Percentiles rank a stretch among this genome's conserved stretches.
Evolutionary conservation across 2,329 filamentous ascomycete species (phyloP).

Genomic region (Colletotrichum limetticola): DNA sequence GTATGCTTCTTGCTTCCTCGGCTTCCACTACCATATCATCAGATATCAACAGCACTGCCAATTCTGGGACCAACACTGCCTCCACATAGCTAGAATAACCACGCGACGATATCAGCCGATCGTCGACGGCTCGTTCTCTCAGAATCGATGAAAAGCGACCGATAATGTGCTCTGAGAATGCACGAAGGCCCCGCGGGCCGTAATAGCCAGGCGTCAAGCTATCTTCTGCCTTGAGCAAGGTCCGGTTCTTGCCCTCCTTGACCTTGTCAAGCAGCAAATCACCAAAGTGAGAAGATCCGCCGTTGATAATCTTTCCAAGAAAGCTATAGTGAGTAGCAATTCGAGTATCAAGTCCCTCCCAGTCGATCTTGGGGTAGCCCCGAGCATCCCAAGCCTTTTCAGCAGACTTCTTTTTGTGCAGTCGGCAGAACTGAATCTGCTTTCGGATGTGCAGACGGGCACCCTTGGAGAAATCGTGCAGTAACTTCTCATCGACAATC

Average conservation of each 20-base stretch:
- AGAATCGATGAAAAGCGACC: slow-evolving; percentile 67
- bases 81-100: slow-evolving; percentile 78
- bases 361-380: slow-evolving; percentile 78
- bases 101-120: slow-evolving; percentile 73
- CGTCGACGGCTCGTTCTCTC: slow-evolving; percentile 70
- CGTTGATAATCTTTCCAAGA: slow-evolving; percentile 70
- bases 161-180: slow-evolving; percentile 78
- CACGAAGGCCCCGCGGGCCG: slow-evolving; percentile 76
- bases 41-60: slow-evolving; percentile 64
- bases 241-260: slow-evolving; percentile 67
- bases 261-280: slow-evolving; percentile 65
- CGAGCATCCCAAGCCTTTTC: slow-evolving; percentile 56
- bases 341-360: slow-evolving; percentile 69
- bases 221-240: slow-evolving; percentile 66
- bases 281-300: slow-evolving; percentile 70
- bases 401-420: slow-evolving; percentile 69
- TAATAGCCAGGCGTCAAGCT: slow-evolving; percentile 83
- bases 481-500: slow-evolving; percentile 63
- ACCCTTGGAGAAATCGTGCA: slow-evolving; percentile 63
- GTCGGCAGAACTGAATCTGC: slow-evolving; percentile 72
- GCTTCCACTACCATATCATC: slow-evolving; percentile 63
- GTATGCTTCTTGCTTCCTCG: slow-evolving; percentile 61
- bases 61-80: slow-evolving; percentile 80
- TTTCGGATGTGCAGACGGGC: slow-evolving; percentile 64
- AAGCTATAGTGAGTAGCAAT: slow-evolving; percentile 65